Percentiles rank a stretch among this genome's conserved stretches.
These are phyloP conservation scores for Agaricus sinodeliciosus DNA, from an alignment of 768 basidiomycete genomes.

Conservation along the genomic window DNA sequence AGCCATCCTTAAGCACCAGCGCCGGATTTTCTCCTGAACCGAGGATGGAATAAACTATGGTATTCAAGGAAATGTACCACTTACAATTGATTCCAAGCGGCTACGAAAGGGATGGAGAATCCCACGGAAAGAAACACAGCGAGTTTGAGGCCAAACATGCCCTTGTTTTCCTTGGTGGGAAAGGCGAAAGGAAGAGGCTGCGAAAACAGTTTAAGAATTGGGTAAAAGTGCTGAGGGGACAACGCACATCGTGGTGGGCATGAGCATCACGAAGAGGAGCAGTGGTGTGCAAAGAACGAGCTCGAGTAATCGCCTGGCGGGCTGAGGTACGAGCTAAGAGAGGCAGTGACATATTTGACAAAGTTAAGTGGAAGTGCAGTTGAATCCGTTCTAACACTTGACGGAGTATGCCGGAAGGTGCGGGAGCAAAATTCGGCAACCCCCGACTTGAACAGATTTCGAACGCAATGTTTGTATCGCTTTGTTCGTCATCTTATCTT, in stretches of 20 bases:
- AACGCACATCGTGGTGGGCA: conserved; percentile 52
- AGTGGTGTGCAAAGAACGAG: conserved; percentile 33
- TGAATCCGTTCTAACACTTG: background rate
- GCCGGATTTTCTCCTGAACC: conserved; percentile 36
- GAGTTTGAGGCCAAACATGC: conserved; percentile 44
- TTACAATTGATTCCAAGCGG: conserved; percentile 58
- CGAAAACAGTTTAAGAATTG: conserved; percentile 6
- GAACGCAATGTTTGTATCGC: no score
- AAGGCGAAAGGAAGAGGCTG: conserved; percentile 54
- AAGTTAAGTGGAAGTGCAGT: background rate
- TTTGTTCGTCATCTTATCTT: no score
- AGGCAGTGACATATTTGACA: conserved; percentile 35
- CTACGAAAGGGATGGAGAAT: conserved; percentile 63
- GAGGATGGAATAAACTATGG: background rate
- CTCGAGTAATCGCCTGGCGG: conserved; percentile 28
- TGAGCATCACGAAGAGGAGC: conserved; percentile 39
- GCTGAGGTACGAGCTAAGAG: conserved; percentile 34
- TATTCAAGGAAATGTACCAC: conserved; percentile 21
- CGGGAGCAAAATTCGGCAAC: no score
- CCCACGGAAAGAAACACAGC: conserved; percentile 42
- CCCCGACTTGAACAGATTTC: no score
- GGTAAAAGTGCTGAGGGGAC: background rate
- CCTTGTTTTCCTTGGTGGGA: conserved; percentile 41
- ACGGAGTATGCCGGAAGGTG: no score
- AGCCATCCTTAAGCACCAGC: conserved; percentile 17